Percentiles rank a stretch among this genome's conserved stretches.
These are phyloP conservation scores for Candida tammaniensis DNA, from an alignment of 805 yeast species.

Conservation along the genomic window DNA sequence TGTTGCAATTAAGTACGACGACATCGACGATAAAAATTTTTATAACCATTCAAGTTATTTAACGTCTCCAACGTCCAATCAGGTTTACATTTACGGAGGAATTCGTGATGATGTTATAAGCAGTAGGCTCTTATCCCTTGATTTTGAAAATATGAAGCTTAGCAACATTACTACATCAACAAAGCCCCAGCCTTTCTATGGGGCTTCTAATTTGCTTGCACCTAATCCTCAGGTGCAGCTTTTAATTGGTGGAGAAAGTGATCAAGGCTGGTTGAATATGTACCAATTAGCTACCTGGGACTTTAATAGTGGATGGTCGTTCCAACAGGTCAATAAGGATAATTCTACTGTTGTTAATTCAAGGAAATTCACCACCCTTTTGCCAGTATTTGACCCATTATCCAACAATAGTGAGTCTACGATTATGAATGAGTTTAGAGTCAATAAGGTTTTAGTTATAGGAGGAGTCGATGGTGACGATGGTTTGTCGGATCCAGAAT, in stretches of 20 bases:
- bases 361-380: slow-evolving; percentile 48
- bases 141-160: slow-evolving; percentile 29
- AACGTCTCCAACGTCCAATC: slow-evolving; percentile 32
- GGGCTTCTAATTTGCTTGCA: slow-evolving; percentile 45
- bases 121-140: slow-evolving; percentile 43
- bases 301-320: slow-evolving; percentile 66
- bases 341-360: slow-evolving; percentile 43
- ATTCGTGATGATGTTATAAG: slow-evolving; percentile 24
- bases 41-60: slow-evolving; percentile 41
- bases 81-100: slow-evolving; percentile 59
- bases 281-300: slow-evolving; percentile 74
- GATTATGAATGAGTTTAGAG: slow-evolving; percentile 30
- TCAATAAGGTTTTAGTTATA: slow-evolving; percentile 46
- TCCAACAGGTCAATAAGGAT: slow-evolving; percentile 26
- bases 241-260: slow-evolving; percentile 65
- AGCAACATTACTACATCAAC: slow-evolving; percentile 46
- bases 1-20: slow-evolving; percentile 17
- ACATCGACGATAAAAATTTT: slow-evolving; percentile 25
- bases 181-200: slow-evolving; percentile 55
- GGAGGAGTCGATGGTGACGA: slow-evolving; percentile 52
- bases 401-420: slow-evolving; percentile 17
- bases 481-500: slow-evolving; percentile 3
- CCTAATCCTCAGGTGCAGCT: slow-evolving; percentile 47
- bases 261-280: slow-evolving; percentile 68
- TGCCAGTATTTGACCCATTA: slow-evolving; percentile 49